phyloP scores from a whole-genome alignment of 2,329 filamentous ascomycete species.

The Aspergillus oerlinghausenensis region DNA sequence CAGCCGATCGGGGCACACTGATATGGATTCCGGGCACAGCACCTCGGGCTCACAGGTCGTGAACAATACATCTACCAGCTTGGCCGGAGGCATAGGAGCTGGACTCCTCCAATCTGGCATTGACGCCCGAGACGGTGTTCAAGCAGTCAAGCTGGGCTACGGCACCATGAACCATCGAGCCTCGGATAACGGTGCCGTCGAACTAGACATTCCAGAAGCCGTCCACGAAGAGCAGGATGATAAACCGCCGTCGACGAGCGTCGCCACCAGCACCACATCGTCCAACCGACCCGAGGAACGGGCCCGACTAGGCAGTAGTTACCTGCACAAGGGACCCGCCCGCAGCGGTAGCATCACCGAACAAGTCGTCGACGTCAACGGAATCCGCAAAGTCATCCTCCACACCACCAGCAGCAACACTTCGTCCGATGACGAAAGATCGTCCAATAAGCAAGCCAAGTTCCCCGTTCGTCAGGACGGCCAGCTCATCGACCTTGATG shows the following conservation, averaged over 20 bases:
- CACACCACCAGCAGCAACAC: conserved; percentile 60
- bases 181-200: conserved; percentile 18
- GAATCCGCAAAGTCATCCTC: conserved; percentile 70
- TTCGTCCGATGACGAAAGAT: conserved; percentile 29
- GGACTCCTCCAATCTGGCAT: conserved; percentile 50
- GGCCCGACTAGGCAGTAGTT: conserved; percentile 24
- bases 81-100: conserved; percentile 50
- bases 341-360: conserved; percentile 75
- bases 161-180: conserved; percentile 40
- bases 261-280: conserved; percentile 20
- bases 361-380: conserved; percentile 68
- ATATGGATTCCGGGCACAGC: conserved; percentile 36
- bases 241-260: conserved; percentile 16
- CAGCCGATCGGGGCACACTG: conserved; percentile 32
- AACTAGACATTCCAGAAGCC: conserved; percentile 28
- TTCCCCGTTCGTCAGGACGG: conserved; percentile 11
- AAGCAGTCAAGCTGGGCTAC: conserved; percentile 55
- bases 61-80: conserved; percentile 30
- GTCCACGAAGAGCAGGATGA: conserved; percentile 30
- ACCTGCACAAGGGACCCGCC: conserved; percentile 47
- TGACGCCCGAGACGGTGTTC: conserved; percentile 61
- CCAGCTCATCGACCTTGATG: conserved; percentile 10
- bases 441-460: conserved; percentile 2
- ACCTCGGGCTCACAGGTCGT: conserved; percentile 35
- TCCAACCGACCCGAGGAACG: conserved; percentile 13